Percentiles rank a stretch among this genome's conserved stretches.
phyloP scores from a whole-genome alignment of 2,329 filamentous ascomycete genomes.

The Xylariales sp. region DNA sequence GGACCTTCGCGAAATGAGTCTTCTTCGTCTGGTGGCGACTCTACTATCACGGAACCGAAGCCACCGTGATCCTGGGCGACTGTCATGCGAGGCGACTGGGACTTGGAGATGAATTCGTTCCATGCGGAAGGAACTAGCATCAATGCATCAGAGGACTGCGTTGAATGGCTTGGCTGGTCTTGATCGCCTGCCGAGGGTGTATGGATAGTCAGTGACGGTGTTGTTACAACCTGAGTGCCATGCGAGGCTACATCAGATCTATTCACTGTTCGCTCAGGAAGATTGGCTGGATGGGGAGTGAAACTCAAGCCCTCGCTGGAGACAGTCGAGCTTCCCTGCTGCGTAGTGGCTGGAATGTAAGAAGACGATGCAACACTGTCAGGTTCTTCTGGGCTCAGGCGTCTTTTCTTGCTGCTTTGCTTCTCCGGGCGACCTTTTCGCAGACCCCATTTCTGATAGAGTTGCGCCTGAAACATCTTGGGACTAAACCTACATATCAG shows the following conservation, averaged over 20 bases:
- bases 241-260: too few species aligned
- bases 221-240: too few species aligned
- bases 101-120: too few species aligned
- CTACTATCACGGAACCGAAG: background rate
- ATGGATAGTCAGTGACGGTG: too few species aligned
- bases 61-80: background rate
- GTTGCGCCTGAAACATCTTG: constrained; percentile 11
- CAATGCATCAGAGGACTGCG: too few species aligned
- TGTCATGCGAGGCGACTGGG: background rate
- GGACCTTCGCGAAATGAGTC: background rate
- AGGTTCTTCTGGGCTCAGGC: background rate
- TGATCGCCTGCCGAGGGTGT: too few species aligned
- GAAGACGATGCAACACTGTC: constrained; percentile 6
- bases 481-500: constrained; percentile 4
- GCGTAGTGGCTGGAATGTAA: background rate
- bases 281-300: background rate
- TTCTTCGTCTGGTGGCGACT: background rate
- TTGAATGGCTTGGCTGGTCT: too few species aligned
- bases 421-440: constrained; percentile 5
- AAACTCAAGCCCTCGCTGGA: background rate
- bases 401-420: constrained; percentile 4
- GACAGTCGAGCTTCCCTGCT: background rate
- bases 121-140: too few species aligned
- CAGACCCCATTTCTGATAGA: constrained; percentile 12
- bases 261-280: too few species aligned